phyloP scores from a whole-genome alignment of 1,284 basidiomycete genomes.

The Termitomyces sp. region DNA sequence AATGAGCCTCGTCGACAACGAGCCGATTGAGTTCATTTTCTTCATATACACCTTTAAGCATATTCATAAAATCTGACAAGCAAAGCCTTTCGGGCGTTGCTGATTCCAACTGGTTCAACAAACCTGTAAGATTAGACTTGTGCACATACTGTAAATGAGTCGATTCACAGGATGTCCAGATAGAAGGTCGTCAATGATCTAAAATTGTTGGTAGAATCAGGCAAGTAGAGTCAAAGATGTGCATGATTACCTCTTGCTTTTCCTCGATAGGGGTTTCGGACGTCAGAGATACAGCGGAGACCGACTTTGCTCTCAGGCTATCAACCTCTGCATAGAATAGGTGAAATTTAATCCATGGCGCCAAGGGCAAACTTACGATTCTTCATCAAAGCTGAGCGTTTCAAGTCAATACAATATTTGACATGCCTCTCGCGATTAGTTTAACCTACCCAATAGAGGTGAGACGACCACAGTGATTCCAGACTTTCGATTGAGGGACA shows the following conservation, averaged over 20 bases:
- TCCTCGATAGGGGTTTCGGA: slow-evolving; percentile 59
- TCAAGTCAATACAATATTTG: not conserved
- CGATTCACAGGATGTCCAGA: slow-evolving; percentile 57
- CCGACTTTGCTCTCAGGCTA: slow-evolving; percentile 47
- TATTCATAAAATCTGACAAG: slow-evolving; percentile 44
- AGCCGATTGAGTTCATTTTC: slow-evolving; percentile 61
- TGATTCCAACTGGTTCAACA: slow-evolving; percentile 4
- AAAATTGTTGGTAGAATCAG: not conserved
- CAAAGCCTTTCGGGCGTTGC: slow-evolving; percentile 73
- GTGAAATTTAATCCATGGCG: not conserved
- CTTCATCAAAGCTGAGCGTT: slow-evolving; percentile 70
- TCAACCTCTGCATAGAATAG: slow-evolving; percentile 53
- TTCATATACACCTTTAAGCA: slow-evolving; percentile 48
- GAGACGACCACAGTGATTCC: slow-evolving; percentile 79
- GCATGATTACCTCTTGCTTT: slow-evolving; percentile 43
- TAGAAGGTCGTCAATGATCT: slow-evolving; percentile 63
- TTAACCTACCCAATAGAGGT: slow-evolving; percentile 62
- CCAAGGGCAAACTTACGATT: slow-evolving; percentile 51
- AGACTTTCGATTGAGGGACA: slow-evolving; percentile 29
- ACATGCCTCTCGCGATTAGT: not conserved
- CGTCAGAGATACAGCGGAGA: slow-evolving; percentile 60
- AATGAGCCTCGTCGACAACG: slow-evolving; percentile 86
- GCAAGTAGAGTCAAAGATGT: not conserved
- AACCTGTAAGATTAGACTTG: not conserved
- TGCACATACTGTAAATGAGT: slow-evolving; percentile 61